A percentile compares a stretch with the other conserved stretches of the same genome.
phyloP scores from a whole-genome alignment of 768 basidiomycete species.

The Trametes sanguinea region DNA sequence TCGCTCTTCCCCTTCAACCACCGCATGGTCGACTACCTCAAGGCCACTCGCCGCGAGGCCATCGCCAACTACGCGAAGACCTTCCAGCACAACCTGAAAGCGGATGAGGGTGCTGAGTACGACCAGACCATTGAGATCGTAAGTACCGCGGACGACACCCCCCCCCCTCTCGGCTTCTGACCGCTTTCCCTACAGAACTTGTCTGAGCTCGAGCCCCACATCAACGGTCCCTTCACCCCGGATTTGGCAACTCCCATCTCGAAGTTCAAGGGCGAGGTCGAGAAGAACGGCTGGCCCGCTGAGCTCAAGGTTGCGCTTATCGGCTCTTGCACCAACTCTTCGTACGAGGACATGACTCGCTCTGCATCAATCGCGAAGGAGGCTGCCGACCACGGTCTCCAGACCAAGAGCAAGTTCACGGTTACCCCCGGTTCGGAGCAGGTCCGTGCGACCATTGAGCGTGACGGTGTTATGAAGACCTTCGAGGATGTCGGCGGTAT shows the following conservation, averaged over 20 bases:
- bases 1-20: conserved; percentile 98
- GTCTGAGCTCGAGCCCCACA: conserved; percentile 96
- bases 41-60: conserved; percentile 88
- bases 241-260: conserved; percentile 98
- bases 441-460: conserved; percentile 95
- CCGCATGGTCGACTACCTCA: conserved; percentile 91
- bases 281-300: conserved; percentile 95
- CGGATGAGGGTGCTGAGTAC: conserved; percentile 89
- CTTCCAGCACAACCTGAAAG: conserved; percentile 88
- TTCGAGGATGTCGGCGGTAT: conserved; percentile 90
- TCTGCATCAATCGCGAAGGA: conserved; percentile 92
- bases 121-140: conserved; percentile 93
- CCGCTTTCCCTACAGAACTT: conserved; percentile 61
- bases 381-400: conserved; percentile 84
- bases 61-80: conserved; percentile 87
- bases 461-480: conserved; percentile 88
- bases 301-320: conserved; percentile 98
- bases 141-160: conserved; percentile 32
- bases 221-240: conserved; percentile 99
- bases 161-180: neutral
- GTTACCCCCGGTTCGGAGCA: conserved; percentile 99
- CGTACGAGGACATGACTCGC: conserved; percentile 99
- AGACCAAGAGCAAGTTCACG: conserved; percentile 92
- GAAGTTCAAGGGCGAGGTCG: conserved; percentile 88
- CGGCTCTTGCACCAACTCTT: conserved; percentile 99